These are phyloP conservation scores for Lablab purpureus DNA, from an alignment of 306 rosid genomes.

Conservation along the genomic window DNA sequence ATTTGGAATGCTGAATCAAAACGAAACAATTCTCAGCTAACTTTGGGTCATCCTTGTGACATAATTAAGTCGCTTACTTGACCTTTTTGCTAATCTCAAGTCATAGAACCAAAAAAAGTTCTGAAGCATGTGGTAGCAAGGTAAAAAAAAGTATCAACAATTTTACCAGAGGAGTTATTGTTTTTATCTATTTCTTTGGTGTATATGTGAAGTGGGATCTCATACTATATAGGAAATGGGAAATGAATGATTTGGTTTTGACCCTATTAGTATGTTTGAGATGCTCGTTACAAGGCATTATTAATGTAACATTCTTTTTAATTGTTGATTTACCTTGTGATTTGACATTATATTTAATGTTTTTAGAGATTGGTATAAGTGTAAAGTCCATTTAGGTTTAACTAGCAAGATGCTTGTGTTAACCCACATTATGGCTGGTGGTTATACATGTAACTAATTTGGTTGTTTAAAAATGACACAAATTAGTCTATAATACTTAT, in stretches of 20 bases:
- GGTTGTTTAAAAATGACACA: not conserved
- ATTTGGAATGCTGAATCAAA: slow-evolving; percentile 1
- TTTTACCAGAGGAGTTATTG: not conserved
- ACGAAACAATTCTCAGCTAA: not conserved
- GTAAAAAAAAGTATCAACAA: not conserved
- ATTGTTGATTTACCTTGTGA: not conserved
- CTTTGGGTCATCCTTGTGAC: slow-evolving; percentile 1
- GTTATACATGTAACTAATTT: slow-evolving; percentile 6
- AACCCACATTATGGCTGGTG: not conserved
- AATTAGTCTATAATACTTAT: not conserved
- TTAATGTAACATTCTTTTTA: slow-evolving; percentile 12
- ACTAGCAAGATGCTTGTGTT: not conserved
- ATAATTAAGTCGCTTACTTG: not conserved
- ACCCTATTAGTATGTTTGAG: slow-evolving; percentile 9
- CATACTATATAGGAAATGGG: not conserved
- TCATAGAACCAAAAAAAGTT: not conserved
- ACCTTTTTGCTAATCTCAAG: slow-evolving; percentile 12
- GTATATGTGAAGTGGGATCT: not conserved
- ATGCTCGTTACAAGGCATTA: not conserved
- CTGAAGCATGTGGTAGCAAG: too few relatives aligned
- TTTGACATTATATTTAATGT: not conserved
- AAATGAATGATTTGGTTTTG: slow-evolving; percentile 2
- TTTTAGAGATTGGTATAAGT: not conserved
- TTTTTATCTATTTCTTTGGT: not conserved
- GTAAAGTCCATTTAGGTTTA: not conserved